phyloP scores from a whole-genome alignment of 2,329 filamentous ascomycete genomes.

The Ophiostoma perfectum region DNA sequence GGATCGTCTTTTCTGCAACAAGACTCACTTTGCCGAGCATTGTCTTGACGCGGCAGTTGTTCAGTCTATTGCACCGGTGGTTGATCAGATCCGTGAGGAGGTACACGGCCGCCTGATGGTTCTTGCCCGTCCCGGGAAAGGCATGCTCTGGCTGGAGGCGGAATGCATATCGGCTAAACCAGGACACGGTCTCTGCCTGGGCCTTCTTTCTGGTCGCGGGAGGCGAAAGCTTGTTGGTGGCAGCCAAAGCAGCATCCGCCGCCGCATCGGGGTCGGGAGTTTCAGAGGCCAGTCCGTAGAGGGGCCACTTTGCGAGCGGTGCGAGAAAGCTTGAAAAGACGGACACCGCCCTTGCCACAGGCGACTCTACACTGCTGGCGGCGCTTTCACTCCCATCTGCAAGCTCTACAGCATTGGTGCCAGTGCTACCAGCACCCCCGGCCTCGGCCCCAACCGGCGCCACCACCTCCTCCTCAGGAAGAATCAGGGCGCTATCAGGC shows the following conservation, averaged over 20 bases:
- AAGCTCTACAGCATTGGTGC: not conserved
- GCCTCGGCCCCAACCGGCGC: not conserved
- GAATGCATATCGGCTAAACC: slow-evolving; percentile 29
- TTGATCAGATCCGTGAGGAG: slow-evolving; percentile 32
- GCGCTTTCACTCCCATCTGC: not conserved
- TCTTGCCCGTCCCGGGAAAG: slow-evolving; percentile 18
- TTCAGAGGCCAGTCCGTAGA: not conserved
- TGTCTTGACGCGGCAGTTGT: slow-evolving; percentile 31
- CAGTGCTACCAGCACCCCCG: not conserved
- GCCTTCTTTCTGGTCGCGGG: slow-evolving; percentile 12
- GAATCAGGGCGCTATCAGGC: slow-evolving; percentile 21
- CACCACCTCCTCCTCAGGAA: not conserved
- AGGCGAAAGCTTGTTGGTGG: not conserved
- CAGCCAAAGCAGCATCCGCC: not conserved
- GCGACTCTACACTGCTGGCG: not conserved
- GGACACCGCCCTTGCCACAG: not conserved
- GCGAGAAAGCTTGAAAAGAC: not conserved
- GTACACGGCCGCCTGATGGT: slow-evolving; percentile 27
- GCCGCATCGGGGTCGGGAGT: slow-evolving; percentile 4
- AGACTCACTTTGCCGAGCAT: slow-evolving; percentile 27
- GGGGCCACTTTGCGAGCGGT: not conserved
- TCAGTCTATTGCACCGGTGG: slow-evolving; percentile 32
- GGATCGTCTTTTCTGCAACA: slow-evolving; percentile 30
- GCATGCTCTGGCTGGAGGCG: slow-evolving; percentile 22
- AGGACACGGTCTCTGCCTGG: slow-evolving; percentile 22